These are phyloP conservation scores for Xylaria digitata DNA, from an alignment of 2,329 filamentous ascomycete genomes.

Conservation along the genomic window DNA sequence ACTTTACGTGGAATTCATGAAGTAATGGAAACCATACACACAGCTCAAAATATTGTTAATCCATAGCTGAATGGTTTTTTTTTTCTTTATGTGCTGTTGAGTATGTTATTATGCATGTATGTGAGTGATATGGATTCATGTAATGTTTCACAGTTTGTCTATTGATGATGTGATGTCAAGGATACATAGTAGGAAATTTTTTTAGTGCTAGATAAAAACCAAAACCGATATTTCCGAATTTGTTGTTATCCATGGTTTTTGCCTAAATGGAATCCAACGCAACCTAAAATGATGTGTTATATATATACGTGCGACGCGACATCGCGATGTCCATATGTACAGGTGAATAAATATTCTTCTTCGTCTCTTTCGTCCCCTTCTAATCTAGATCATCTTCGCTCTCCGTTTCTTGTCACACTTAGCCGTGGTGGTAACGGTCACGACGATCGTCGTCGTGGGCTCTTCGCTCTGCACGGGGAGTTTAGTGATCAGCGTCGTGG, in stretches of 20 bases:
- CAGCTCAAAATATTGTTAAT: constrained; percentile 35
- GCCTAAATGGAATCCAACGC: constrained; percentile 6
- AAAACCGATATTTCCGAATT: not conserved
- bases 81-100: not conserved
- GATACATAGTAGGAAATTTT: too few relatives aligned
- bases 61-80: constrained; percentile 1
- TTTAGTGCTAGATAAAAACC: not conserved
- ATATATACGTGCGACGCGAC: constrained; percentile 32
- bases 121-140: not conserved
- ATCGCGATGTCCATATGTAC: constrained; percentile 30
- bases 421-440: too few relatives aligned
- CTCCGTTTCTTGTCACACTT: constrained; percentile 9
- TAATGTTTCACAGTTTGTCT: not conserved
- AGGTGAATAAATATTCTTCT: not conserved
- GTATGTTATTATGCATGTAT: not conserved
- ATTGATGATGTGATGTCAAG: not conserved
- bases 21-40: constrained; percentile 40
- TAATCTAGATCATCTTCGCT: not conserved
- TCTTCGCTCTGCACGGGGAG: too few relatives aligned
- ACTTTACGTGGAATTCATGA: constrained; percentile 41
- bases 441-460: too few relatives aligned
- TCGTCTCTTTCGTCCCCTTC: not conserved
- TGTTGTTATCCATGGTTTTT: not conserved
- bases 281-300: not conserved
- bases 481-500: too few relatives aligned